phyloP scores from a whole-genome alignment of 129 eudicot genomes.

The Sambucus nigra region DNA sequence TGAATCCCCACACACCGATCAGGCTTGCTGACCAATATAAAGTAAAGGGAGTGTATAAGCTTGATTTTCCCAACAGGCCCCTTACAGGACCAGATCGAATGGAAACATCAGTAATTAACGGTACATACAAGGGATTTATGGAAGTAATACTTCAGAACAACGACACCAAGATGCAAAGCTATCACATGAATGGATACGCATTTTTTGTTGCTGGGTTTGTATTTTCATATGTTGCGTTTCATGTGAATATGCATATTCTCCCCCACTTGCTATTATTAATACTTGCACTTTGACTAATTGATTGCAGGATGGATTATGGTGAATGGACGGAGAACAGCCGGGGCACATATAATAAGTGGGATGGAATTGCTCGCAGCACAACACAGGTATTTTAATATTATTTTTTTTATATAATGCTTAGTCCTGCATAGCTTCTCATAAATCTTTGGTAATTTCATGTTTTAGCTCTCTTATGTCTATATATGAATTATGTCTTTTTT shows the following conservation, averaged over 20 bases:
- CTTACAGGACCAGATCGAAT: constrained; percentile 36
- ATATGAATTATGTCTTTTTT: too few species aligned
- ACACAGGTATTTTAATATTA: constrained; percentile 31
- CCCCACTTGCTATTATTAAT: neutral
- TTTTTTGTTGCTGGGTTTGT: constrained; percentile 76
- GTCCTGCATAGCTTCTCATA: neutral
- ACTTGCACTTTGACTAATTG: neutral
- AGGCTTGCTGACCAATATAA: constrained; percentile 52
- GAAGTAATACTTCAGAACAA: constrained; percentile 61
- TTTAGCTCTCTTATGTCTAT: too few species aligned
- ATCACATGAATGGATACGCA: constrained; percentile 59
- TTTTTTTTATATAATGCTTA: neutral
- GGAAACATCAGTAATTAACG: constrained; percentile 54
- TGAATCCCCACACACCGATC: constrained; percentile 54
- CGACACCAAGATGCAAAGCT: constrained; percentile 54
- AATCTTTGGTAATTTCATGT: neutral
- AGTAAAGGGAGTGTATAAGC: constrained; percentile 41
- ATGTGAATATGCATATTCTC: neutral
- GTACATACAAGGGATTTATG: constrained; percentile 61
- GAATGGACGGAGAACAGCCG: constrained; percentile 59
- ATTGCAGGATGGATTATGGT: constrained; percentile 58
- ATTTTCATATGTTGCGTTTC: too few species aligned
- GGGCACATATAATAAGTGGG: constrained; percentile 75
- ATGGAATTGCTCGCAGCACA: constrained; percentile 60
- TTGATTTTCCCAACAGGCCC: constrained; percentile 54